phyloP scores from a whole-genome alignment of 495 filamentous ascomycete species.

The Aspergillus asperescens region DNA sequence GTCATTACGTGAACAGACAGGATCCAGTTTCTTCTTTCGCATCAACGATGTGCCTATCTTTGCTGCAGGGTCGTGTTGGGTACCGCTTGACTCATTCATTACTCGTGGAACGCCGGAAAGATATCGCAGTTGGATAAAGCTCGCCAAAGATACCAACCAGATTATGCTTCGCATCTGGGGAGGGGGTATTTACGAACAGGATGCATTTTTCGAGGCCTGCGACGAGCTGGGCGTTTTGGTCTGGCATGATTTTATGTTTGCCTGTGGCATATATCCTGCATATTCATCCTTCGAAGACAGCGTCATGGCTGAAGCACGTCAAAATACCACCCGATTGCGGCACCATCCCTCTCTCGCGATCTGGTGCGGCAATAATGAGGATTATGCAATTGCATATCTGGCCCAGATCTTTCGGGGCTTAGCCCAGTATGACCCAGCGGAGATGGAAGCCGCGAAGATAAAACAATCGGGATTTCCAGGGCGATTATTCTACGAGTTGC shows the following conservation, averaged over 20 bases:
- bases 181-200: conserved; percentile 69
- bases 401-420: too few species aligned
- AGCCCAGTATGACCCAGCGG: too few species aligned
- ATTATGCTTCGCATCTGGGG: conserved; percentile 60
- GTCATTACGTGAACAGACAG: too few species aligned
- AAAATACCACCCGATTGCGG: conserved; percentile 68
- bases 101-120: too few species aligned
- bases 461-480: conserved; percentile 85
- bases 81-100: conserved; percentile 76
- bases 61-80: conserved; percentile 82
- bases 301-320: conserved; percentile 64
- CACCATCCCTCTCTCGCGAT: conserved; percentile 86
- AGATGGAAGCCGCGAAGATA: conserved; percentile 46
- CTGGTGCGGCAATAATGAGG: conserved; percentile 89
- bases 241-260: conserved; percentile 83
- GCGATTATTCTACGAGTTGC: conserved; percentile 89
- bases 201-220: conserved; percentile 66
- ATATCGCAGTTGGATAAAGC: conserved; percentile 9
- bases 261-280: conserved; percentile 72
- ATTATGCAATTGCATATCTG: conserved; percentile 67
- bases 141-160: too few species aligned
- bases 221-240: conserved; percentile 72
- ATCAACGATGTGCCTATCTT: conserved; percentile 80
- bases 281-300: conserved; percentile 61
- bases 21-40: conserved; percentile 75